Base-by-base conservation (phyloP, 1,284 basidiomycete genomes). In the Boletus smithii region DNA sequence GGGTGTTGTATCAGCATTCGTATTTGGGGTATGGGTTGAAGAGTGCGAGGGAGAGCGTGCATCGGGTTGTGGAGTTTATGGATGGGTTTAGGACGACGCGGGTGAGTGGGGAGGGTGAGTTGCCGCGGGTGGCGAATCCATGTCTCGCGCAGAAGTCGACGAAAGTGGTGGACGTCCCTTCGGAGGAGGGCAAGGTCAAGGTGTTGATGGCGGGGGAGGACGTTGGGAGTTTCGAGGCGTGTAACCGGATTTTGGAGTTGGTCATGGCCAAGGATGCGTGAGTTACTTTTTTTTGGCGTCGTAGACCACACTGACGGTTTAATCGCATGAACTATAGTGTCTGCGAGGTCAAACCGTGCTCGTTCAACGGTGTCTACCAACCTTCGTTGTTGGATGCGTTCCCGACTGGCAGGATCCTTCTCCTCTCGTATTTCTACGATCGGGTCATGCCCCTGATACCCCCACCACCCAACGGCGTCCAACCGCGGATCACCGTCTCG, bases 341-440 rank as follows among this genome's bases (percentile, higher is more conserved):
- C 42, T 98, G 97, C 69, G 82, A 85, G 60, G 75, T 85, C 58
- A 91, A 89, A 66, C 94, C 94, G 0, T 99, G 95, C 69, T 93
- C 95, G 2, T 99, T 99, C 73, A 88, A 92, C 58, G 95, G 95
- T 30, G 92, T 97, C 23, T 98, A 99, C 73, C 95, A 98, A 67
- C 97, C 95, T 1, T 88, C 88, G n/a, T 76, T 98, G 23, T 76
- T 91, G 55, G 88, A 95, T 55, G 88, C 91, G 5, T 98, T 98
- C 80, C 77, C 82, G 4, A 67, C 73, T 17, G 90, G 90, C 53
- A 83, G 84, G 61, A 77, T 93, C 55, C 79, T 94, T 23, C 80
- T 95, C 8, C 78, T 97, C 1, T 97, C 95, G 23, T 99, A 98
- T 78, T 98, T 99, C 72, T 97, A 93, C 73, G 95, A 98, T 74